Percentiles rank a stretch among this genome's conserved stretches.
Evolutionary conservation across 768 basidiomycete genomes (phyloP).

Genomic region (Termitomyces sp.): DNA sequence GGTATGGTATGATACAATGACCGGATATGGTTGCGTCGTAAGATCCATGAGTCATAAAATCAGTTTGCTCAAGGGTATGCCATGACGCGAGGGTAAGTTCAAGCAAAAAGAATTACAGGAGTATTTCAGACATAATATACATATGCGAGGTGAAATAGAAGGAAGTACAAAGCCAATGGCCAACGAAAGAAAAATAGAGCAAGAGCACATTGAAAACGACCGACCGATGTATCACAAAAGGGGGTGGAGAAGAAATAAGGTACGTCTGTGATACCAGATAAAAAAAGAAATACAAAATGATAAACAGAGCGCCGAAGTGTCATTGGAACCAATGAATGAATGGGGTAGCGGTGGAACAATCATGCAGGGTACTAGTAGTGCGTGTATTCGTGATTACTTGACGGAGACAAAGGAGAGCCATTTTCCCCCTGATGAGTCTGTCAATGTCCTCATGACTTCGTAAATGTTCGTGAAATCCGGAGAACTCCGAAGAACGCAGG

Average conservation of each 20-base stretch:
- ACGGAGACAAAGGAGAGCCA: not conserved
- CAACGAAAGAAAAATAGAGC: not conserved
- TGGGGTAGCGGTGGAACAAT: not conserved
- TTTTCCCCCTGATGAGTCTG: not conserved
- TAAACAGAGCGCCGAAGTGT: not conserved
- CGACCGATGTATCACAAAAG: not conserved
- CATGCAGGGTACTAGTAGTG: not conserved
- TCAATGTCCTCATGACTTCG: constrained; percentile 3
- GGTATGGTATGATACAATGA: not conserved
- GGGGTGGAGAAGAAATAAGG: not conserved
- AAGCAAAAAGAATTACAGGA: not conserved
- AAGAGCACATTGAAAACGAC: not conserved
- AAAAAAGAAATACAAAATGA: not conserved
- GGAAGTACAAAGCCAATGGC: not conserved
- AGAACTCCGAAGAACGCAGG: not conserved
- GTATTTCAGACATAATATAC: not conserved
- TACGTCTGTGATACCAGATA: not conserved
- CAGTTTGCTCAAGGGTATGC: not conserved
- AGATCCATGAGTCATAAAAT: not conserved
- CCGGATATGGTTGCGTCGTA: not conserved
- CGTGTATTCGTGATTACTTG: not conserved
- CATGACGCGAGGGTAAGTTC: not conserved
- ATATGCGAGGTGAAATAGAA: not conserved
- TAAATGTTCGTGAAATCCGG: not conserved
- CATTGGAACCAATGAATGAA: not conserved